Evolutionary conservation across 768 basidiomycete species (phyloP), one percentile per base, ranked within the genome.

Genomic region (Boletus speciosus): DNA sequence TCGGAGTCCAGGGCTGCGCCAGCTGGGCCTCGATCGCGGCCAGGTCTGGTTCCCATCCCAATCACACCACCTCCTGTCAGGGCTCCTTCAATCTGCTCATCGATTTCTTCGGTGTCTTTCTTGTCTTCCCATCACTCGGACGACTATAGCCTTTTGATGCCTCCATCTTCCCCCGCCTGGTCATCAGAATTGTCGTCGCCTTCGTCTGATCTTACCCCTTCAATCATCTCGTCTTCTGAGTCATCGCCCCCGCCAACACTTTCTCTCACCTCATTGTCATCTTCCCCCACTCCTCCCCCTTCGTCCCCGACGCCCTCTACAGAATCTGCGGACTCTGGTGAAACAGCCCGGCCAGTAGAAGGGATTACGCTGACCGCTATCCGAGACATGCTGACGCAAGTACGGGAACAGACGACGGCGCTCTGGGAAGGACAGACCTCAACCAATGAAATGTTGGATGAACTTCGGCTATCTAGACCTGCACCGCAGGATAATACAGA

Each of bases 101-200:
- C 67, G 39, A 64, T 55, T 15, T 74, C 73, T 11, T 61, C 58
- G 6, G 58, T 64, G 52, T 81, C 80, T 0, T 82, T 76, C 63
- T 59, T 82, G 46, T 80, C 79, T 4, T 82, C 80, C 16, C 86
- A 88, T 56, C 85, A 91, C 57, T 92, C 90, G 0, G 90, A 93
- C 51, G 89, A 89, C 58, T 71, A 75, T 35, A 71, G 73, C 73
- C 55, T 76, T 67, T 64, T 78, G 74, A 74, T 54, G 31, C 56
- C 39, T 31, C 65, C 69, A n/a, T 61, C 64, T 23, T 75, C 76
- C 25, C 74, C 72, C 4, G 71, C 71, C 4, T 74, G 73, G 60
- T 67, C 67, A 3, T 73, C 77, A 1, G 65, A 60, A 50, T 49
- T 57, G 1, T 70, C 72, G 7, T 62, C 66, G 3, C 62, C 64